Evolutionary conservation across 2,329 filamentous ascomycete genomes (phyloP), one percentile per base, ranked within the genome.

Genomic region (Madurella fahalii): DNA sequence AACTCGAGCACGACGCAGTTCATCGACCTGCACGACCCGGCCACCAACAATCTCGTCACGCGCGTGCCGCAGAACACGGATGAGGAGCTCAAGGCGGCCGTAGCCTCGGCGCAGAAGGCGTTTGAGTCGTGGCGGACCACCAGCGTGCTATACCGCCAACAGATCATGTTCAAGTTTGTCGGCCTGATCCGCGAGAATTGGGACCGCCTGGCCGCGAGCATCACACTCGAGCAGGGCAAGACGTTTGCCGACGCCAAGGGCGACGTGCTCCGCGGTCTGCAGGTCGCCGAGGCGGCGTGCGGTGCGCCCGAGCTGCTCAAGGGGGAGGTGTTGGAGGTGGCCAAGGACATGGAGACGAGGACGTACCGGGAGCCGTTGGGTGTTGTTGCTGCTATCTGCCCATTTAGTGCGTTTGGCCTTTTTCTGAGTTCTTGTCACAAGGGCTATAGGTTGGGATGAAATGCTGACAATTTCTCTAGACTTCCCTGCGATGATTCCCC

Each of bases 401-500:
- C 89, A 2, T 94, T 94, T 69, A 94, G 86, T 90, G 70, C 71
- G 85, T 74, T 47, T 18, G 37, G 37, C n/a, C 31, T 47, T 30
- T 43, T 12, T n/a, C n/a, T n/a, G n/a, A n/a, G 9, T 20, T 12
- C 13, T 40, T 34, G 20, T 9, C 9, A 4, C 34, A 12, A 5
- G 34, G 11, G 4, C 4, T 37, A 9, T 15, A 11, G 34, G 25
- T 7, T 25, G 25, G 25, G 25, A 25, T 4, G 3, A 7, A 17
- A 34, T 44, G 43, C 53, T 47, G 15, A 54, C 46, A 8, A 9
- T 32, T 40, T 32, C 9, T 9, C 9, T 57, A 89, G 86, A 94
- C 77, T 94, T 94, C 74, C 89, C 89, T 42, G 89, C 89, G 64
- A 95, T 95, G 89, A 94, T 95, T 70, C 90, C 89, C 3, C 79